Conservation (phyloP, 208 protist species). For the Wallacemonas rigidus region DNA sequence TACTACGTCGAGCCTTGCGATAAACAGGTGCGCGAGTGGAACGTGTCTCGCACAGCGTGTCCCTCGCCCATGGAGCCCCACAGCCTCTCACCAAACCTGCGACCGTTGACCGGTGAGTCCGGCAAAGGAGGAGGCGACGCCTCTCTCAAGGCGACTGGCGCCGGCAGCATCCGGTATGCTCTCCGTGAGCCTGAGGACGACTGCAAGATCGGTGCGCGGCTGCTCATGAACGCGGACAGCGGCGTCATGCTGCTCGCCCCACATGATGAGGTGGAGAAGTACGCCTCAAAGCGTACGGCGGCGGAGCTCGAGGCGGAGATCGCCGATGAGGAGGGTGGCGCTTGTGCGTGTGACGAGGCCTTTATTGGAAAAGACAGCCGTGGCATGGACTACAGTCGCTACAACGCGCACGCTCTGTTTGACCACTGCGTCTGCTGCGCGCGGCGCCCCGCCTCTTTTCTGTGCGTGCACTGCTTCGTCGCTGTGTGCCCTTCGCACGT, state of each 20-base stretch:
- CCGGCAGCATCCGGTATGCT: not conserved
- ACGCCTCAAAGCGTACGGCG: conserved; percentile 21
- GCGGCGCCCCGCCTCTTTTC: conserved; percentile 63
- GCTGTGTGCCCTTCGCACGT: conserved; percentile 78
- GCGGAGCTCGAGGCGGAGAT: conserved; percentile 16
- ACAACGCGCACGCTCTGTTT: conserved; percentile 58
- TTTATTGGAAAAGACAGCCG: conserved; percentile 58
- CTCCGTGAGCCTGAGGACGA: conserved; percentile 27
- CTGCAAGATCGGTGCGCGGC: conserved; percentile 60
- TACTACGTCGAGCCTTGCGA: conserved; percentile 52
- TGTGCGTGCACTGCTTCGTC: conserved; percentile 70
- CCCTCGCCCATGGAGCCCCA: not conserved
- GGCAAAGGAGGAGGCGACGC: no score
- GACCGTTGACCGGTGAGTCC: no score
- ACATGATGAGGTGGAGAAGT: conserved; percentile 58
- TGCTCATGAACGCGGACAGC: conserved; percentile 45
- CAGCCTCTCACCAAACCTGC: not conserved
- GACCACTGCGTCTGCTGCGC: conserved; percentile 59
- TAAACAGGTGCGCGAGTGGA: not conserved
- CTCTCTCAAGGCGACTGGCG: no score
- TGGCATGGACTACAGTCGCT: conserved; percentile 58
- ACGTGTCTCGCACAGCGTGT: not conserved
- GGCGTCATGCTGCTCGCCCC: conserved; percentile 58
- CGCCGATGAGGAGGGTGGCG: conserved; percentile 33
- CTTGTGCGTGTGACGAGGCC: conserved; percentile 43